Evolutionary conservation across 2,329 filamentous ascomycete species (phyloP).

Genomic region (Emericellopsis atlantica): DNA sequence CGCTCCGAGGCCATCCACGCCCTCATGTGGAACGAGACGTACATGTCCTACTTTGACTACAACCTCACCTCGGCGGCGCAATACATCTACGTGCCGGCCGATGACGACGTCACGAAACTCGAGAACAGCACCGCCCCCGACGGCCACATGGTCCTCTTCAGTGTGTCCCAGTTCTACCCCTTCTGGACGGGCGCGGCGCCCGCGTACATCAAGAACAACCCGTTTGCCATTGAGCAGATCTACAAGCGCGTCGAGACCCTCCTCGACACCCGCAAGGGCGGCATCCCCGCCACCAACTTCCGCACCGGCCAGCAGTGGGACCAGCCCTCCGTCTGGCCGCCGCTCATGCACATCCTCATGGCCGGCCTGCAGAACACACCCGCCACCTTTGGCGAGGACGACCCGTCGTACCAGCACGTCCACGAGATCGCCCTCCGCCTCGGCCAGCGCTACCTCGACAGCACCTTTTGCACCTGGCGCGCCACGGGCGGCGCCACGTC

Average conservation of each 20-base stretch:
- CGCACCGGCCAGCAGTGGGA: conserved; percentile 56
- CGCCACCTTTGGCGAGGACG: conserved; percentile 36
- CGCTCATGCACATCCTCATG: conserved; percentile 52
- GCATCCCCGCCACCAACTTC: conserved; percentile 50
- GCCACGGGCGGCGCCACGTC: conserved; percentile 51
- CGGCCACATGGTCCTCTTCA: conserved; percentile 44
- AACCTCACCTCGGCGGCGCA: conserved; percentile 48
- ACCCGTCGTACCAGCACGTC: conserved; percentile 39
- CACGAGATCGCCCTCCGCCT: conserved; percentile 43
- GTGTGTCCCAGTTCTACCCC: conserved; percentile 50
- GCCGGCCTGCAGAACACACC: conserved; percentile 47
- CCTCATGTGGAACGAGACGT: conserved; percentile 51
- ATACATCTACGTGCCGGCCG: conserved; percentile 37
- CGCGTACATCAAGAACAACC: conserved; percentile 40
- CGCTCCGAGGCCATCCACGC: conserved; percentile 50
- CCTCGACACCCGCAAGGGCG: conserved; percentile 39
- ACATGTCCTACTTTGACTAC: conserved; percentile 56
- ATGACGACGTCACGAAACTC: conserved; percentile 22
- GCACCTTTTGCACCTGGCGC: conserved; percentile 58
- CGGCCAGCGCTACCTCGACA: conserved; percentile 54
- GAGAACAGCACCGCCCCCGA: conserved; percentile 30
- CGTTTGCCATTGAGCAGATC: conserved; percentile 39
- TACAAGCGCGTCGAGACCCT: conserved; percentile 40
- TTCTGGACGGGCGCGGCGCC: conserved; percentile 59
- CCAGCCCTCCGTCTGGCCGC: conserved; percentile 58